phyloP scores from a whole-genome alignment of 2,329 filamentous ascomycete genomes.

The Talaromyces sp. region DNA sequence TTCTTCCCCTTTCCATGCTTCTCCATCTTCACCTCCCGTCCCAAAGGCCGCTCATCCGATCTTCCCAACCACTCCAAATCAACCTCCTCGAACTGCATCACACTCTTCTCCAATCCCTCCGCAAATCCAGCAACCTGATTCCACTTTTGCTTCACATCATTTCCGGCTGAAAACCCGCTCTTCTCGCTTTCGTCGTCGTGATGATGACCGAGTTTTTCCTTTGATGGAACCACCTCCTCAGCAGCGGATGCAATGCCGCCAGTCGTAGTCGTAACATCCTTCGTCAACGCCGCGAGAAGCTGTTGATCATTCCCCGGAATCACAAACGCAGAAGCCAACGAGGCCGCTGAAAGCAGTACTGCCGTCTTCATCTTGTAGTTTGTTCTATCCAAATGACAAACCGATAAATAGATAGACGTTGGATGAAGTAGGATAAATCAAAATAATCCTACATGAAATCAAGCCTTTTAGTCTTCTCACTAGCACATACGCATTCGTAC shows the following conservation, averaged over 20 bases:
- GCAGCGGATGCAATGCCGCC: neutral
- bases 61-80: constrained; percentile 4
- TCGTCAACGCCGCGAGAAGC: constrained; percentile 40
- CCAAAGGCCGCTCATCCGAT: neutral
- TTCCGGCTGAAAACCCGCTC: neutral
- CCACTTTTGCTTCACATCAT: neutral
- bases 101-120: neutral
- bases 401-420: neutral
- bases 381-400: neutral
- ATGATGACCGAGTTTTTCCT: neutral
- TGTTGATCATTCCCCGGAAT: constrained; percentile 45
- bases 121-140: neutral
- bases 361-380: constrained; percentile 44
- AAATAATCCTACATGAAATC: neutral
- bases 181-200: neutral
- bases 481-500: neutral
- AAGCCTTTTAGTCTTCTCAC: neutral
- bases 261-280: constrained; percentile 1
- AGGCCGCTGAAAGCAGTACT: constrained; percentile 45
- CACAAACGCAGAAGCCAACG: constrained; percentile 48
- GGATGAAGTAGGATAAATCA: neutral
- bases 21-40: neutral
- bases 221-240: neutral
- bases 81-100: constrained; percentile 7
- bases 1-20: neutral